Base-by-base conservation (phyloP, 495 filamentous ascomycete species). In the Talaromyces borbonicus region DNA sequence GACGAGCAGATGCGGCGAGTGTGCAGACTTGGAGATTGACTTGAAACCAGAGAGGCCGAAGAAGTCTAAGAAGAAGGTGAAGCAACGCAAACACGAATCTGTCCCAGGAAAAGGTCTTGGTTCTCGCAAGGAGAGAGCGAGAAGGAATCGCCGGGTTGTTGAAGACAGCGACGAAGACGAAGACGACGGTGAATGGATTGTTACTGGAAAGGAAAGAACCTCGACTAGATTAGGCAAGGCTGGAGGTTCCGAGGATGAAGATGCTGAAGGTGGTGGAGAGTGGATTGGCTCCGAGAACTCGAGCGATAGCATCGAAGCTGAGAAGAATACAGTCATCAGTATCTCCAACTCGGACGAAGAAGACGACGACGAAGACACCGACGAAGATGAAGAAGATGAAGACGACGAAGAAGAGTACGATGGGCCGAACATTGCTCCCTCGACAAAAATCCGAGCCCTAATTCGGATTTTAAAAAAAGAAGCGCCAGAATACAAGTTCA, bases 401-500 rank as follows among this genome's bases (percentile, higher is more conserved):
- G 58, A 60, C 6, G 55, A 55, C 25, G 58, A 61, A 16, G 56
- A 62, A 11, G 60, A 58, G 5, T 53, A 63, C 26, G 63, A 67
- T 4, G 64, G 72, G 77, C 16, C 74, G 0, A 70, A 72, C 23
- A 67, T 72, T 31, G 70, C 80, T 9, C 77, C 80, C 3, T 98
- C 92, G 2, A 87, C 92, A 49, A 98, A 98, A 67, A 93, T 96
- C 56, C 81, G 79, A 40, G 80, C 86, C 44, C 71, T 97, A 19
- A 75, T 96, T 61, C 65, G 72, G 50, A 82, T 97, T 51, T 81
- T 98, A 14, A 73, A 79, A 53, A 78, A 80, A 47, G 92, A 98
- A 60, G 76, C 81, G 0, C 60, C 74, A 0, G 62, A 74, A 26
- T 81, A 94, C 71, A 98, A 98, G 61, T 92, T 92, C 61, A 98